phyloP scores from a whole-genome alignment of 2,329 filamentous ascomycete species.

The Colletotrichum cuscutae region DNA sequence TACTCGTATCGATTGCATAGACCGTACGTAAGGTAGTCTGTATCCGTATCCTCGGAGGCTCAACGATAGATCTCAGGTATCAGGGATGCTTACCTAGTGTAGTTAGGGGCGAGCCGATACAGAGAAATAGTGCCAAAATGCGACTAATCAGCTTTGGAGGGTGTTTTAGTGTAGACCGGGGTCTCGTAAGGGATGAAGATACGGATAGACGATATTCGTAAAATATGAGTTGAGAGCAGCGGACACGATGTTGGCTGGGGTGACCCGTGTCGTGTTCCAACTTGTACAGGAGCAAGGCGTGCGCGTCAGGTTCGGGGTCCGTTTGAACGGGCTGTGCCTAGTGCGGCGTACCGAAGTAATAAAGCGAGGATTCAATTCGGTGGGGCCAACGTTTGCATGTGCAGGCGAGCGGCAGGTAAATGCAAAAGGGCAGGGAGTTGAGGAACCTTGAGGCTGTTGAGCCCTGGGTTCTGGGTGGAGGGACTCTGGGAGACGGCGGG shows the following conservation, averaged over 20 bases:
- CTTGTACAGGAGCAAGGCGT: not conserved
- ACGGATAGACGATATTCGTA: not conserved
- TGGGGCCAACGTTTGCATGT: not conserved
- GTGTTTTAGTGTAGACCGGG: not conserved
- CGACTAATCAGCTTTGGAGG: not conserved
- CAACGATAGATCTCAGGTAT: slow-evolving; percentile 1
- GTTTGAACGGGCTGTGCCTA: slow-evolving; percentile 23
- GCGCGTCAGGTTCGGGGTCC: slow-evolving; percentile 23
- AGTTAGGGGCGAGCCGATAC: not conserved
- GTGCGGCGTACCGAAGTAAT: slow-evolving; percentile 24
- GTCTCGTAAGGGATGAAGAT: not conserved
- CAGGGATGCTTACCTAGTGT: not conserved
- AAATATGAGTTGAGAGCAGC: not conserved
- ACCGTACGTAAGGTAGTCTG: too few species aligned
- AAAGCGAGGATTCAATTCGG: not conserved
- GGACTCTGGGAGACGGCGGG: not conserved
- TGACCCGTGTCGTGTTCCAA: slow-evolving; percentile 14
- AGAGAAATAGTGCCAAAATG: not conserved
- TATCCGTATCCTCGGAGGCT: not conserved
- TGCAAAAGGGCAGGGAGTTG: not conserved
- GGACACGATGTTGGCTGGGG: not conserved
- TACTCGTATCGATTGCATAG: slow-evolving; percentile 5
- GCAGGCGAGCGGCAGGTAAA: slow-evolving; percentile 11
- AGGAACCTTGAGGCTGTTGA: not conserved
- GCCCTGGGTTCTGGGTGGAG: too few species aligned